Evolutionary conservation across 257 asterid genomes (phyloP).

Genomic region (Solanum appendiculatum): DNA sequence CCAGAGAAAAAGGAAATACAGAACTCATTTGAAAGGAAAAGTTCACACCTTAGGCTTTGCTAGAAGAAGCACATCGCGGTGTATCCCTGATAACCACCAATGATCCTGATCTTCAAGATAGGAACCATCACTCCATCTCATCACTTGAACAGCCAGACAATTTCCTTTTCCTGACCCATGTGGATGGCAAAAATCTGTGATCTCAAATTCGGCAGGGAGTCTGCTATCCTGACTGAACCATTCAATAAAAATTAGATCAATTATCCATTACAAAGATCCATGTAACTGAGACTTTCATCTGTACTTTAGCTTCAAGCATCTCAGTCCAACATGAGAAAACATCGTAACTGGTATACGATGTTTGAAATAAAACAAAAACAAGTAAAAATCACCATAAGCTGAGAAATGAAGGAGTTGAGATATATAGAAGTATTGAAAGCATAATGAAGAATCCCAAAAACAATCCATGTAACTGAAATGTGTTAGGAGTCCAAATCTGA

Average conservation of each 20-base stretch:
- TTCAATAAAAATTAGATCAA: slow-evolving; percentile 6
- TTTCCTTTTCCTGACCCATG: slow-evolving; percentile 65
- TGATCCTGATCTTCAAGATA: slow-evolving; percentile 99
- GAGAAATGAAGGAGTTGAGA: neutral
- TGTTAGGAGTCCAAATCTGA: neutral
- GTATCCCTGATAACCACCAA: slow-evolving; percentile 99
- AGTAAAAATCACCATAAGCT: neutral
- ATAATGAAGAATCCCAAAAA: neutral
- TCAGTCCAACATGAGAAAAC: neutral
- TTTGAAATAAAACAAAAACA: neutral
- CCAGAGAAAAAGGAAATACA: neutral
- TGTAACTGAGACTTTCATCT: neutral
- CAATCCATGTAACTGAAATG: neutral
- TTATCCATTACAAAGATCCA: neutral
- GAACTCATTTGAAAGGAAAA: neutral
- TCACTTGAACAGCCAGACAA: slow-evolving; percentile 86
- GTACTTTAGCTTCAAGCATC: neutral
- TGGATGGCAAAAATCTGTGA: slow-evolving; percentile 76
- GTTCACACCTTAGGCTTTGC: slow-evolving; percentile 84
- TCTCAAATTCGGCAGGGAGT: slow-evolving; percentile 96
- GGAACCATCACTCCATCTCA: slow-evolving; percentile 97
- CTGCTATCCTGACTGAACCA: slow-evolving; percentile 89
- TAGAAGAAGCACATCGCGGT: slow-evolving; percentile 85
- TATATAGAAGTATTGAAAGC: neutral
- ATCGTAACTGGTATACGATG: neutral